Evolutionary conservation across 371 early-diverging fungal genomes (phyloP).

Genomic region (Rhizopus microsporus): DNA sequence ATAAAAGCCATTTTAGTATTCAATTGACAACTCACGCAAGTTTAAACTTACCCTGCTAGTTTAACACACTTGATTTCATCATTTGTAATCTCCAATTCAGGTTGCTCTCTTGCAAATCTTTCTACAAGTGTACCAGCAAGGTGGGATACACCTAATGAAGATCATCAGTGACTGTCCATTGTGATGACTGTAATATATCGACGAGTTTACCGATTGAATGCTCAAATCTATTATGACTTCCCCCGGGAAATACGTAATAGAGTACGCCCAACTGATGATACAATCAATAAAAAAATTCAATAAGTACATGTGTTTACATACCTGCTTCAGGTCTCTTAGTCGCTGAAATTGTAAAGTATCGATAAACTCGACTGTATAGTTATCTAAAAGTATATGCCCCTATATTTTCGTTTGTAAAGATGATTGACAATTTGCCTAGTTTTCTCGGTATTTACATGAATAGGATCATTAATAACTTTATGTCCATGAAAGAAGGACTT

Average conservation of each 20-base stretch:
- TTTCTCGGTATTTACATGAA: constrained; percentile 47
- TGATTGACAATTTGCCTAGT: not conserved
- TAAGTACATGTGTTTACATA: constrained; percentile 43
- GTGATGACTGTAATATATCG: not conserved
- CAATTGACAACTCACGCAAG: not conserved
- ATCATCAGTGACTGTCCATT: not conserved
- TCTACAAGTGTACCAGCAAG: constrained; percentile 77
- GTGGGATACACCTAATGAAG: constrained; percentile 70
- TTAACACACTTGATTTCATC: constrained; percentile 85
- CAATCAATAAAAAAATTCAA: not conserved
- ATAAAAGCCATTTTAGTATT: not conserved
- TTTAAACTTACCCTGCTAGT: constrained; percentile 72
- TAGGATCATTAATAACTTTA: constrained; percentile 70
- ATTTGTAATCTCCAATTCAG: constrained; percentile 76
- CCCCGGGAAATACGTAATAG: constrained; percentile 94
- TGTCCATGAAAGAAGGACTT: constrained; percentile 27
- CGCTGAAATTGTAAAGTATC: constrained; percentile 96
- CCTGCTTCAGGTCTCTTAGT: constrained; percentile 86
- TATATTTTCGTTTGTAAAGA: constrained; percentile 23
- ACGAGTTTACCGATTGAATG: constrained; percentile 74
- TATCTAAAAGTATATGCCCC: constrained; percentile 81
- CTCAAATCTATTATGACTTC: constrained; percentile 89
- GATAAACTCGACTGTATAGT: constrained; percentile 70
- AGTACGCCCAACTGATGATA: constrained; percentile 50
- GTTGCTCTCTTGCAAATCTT: constrained; percentile 73